Evolutionary conservation across 768 basidiomycete genomes (phyloP), one percentile per base, ranked within the genome.

Genomic region (Podaxis sp.): DNA sequence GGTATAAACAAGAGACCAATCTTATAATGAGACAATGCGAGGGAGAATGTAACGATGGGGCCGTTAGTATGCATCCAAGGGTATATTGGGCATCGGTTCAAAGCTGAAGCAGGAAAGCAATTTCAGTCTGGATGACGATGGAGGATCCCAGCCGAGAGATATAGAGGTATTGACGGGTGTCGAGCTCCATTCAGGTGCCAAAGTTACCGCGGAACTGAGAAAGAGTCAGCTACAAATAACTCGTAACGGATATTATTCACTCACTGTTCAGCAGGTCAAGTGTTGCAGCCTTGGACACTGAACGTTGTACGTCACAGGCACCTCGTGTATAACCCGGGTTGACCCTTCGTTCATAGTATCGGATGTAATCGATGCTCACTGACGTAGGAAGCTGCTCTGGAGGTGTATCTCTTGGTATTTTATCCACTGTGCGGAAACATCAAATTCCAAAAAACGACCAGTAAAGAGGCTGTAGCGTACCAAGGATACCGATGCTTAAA

Each of bases 181-280:
- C 8, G 15, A 2, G 41, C n/a, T 44, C 41, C 41, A 24, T 28
- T 5, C 11, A 20, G 12, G 26, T 11, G 26, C 44, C 15, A 2
- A 24, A 28, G 13, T 38, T 41, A 56, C 22, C 11, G 54, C 8
- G 38, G 37, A 56, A 56, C 54, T 56, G 20, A 24, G 37, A 20
- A 40, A 20, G 8, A 22, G 20, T 56, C 6, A 40, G 24, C 24
- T 20, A 56, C 22, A 40, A 24, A 3, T 6, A 6, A 24, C 10
- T 17, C 54, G 7, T 22, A 20, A 56, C 10, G 20, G 54, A 12
- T 5, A 13, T 24, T 0, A 26, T 41, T 26, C 4, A 56, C 61
- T 56, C 24, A 62, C 61, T 28, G 37, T 28, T 56, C 38, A 62
- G 30, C 36, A 62, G 37, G 40, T 62, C 48, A 46, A 62, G 44